Evolutionary conservation across 345 rosid species (phyloP), one percentile per base, ranked within the genome.

Genomic region (Microcos paniculata): DNA sequence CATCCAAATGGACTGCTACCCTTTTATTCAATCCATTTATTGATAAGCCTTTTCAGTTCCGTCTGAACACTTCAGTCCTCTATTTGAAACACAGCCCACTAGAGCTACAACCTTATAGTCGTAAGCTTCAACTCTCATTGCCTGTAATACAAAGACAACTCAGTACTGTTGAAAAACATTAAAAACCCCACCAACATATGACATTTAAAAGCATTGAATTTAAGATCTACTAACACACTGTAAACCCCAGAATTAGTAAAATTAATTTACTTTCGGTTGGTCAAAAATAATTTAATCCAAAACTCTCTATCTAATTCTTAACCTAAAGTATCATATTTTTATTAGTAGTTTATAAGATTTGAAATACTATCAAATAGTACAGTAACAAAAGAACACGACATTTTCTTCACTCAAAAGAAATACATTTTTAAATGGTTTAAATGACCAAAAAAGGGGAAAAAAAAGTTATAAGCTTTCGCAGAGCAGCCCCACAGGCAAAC

Each of bases 1-100:
- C 82, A 78, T 58, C 81, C 81, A 74, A 83, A 61, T 63, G 86
- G 82, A 84, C 77, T 73, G 83, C 80, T 28, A 18, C 63, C 23
- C 73, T 19, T 40, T 48, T 35, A 24, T 79, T 85, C 87, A 86
- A 76, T 82, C 87, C 91, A 86, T 88, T 53, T 31, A 8, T 31
- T 61, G 46, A 23, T 56, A 42, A 70, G 69, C 45, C 28, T 10
- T 24, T 53, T 35, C 51, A 43, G 24, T 11, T 30, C 58, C 31
- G 56, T 62, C 71, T 48, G 75, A 33, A 76, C 69, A 73, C 83
- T 35, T 56, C 51, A 61, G 57, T 19, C 26, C 24, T 19, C 43
- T 24, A 63, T 30, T 2, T 63, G 18, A 24, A 21, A 24, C 45
- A 67, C 61, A 53, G 31, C 72, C 43, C 62, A 43, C 77, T 58